Percentiles rank a stretch among this genome's conserved stretches.
phyloP scores from a whole-genome alignment of 306 rosid genomes.

The Quillaja saponaria region DNA sequence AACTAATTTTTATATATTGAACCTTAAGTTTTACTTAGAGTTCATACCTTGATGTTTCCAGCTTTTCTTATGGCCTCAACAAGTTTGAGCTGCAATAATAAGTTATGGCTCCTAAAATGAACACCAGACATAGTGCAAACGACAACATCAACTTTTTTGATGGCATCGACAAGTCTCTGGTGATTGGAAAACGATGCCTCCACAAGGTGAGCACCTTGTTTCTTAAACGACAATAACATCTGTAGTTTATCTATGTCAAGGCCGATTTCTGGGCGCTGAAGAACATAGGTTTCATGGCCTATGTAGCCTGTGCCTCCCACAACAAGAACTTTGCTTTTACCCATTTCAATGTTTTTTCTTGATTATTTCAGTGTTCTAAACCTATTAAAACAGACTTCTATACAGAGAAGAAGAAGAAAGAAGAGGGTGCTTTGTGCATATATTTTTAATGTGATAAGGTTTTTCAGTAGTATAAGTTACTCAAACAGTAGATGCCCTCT shows the following conservation, averaged over 20 bases:
- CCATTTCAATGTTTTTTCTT: no score
- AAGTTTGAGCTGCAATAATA: constrained; percentile 77
- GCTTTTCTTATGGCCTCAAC: constrained; percentile 76
- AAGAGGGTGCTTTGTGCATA: no score
- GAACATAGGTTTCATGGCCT: constrained; percentile 69
- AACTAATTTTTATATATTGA: no score
- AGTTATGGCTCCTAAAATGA: constrained; percentile 67
- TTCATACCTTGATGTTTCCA: constrained; percentile 74
- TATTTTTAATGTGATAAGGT: no score
- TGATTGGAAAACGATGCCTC: constrained; percentile 68
- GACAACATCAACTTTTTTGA: constrained; percentile 71
- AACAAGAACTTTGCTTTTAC: constrained; percentile 71
- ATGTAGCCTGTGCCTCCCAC: constrained; percentile 70
- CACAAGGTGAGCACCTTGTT: constrained; percentile 63
- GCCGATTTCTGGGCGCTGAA: constrained; percentile 69
- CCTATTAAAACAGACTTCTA: no score
- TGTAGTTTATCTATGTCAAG: constrained; percentile 71
- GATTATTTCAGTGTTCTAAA: no score
- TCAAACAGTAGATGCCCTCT: no score
- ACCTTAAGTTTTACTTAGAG: not conserved
- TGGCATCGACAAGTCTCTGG: constrained; percentile 66
- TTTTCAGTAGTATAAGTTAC: no score
- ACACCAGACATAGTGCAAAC: constrained; percentile 78
- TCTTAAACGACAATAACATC: constrained; percentile 61
- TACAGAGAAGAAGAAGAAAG: no score